These are phyloP conservation scores for Thermoascus crustaceus DNA, from an alignment of 2,329 filamentous ascomycete genomes.

Conservation along the genomic window DNA sequence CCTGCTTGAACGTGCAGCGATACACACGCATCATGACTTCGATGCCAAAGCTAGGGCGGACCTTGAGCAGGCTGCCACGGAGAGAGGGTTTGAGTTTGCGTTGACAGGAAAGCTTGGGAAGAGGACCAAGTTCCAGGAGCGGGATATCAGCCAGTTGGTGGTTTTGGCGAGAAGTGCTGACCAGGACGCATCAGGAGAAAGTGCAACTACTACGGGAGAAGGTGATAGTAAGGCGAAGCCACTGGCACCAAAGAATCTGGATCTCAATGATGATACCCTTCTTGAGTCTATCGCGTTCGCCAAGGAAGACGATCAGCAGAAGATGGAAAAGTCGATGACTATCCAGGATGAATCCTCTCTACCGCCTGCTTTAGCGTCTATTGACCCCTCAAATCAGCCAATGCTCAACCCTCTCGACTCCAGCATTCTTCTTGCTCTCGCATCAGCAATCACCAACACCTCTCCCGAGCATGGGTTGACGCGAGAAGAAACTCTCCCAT, in stretches of 20 bases:
- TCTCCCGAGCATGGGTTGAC: slow-evolving; percentile 78
- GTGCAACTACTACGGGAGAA: slow-evolving; percentile 10
- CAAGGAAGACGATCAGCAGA: slow-evolving; percentile 40
- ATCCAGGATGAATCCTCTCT: slow-evolving; percentile 43
- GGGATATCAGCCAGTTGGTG: slow-evolving; percentile 69
- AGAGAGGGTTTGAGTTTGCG: slow-evolving; percentile 69
- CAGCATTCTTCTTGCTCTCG: slow-evolving; percentile 68
- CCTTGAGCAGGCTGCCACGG: slow-evolving; percentile 57
- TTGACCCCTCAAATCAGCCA: slow-evolving; percentile 75
- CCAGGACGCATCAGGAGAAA: slow-evolving; percentile 15
- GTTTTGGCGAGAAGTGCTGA: slow-evolving; percentile 72
- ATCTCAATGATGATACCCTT: slow-evolving; percentile 86
- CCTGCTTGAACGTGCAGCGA: slow-evolving; percentile 70
- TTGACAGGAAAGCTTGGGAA: slow-evolving; percentile 80
- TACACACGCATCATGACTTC: slow-evolving; percentile 75
- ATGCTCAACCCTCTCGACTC: slow-evolving; percentile 76
- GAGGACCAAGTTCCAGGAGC: slow-evolving; percentile 37
- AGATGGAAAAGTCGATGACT: slow-evolving; percentile 29
- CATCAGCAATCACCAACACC: slow-evolving; percentile 84
- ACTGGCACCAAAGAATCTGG: slow-evolving; percentile 57
- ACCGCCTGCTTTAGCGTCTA: slow-evolving; percentile 51
- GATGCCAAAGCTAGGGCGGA: slow-evolving; percentile 67
- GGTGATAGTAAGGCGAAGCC: slow-evolving; percentile 17
- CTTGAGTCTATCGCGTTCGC: slow-evolving; percentile 79
- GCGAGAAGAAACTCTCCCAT: slow-evolving; percentile 87